Percentiles rank a stretch among this genome's conserved stretches.
Evolutionary conservation across 208 protist genomes (phyloP).

Genomic region (Trypanosoma cruzi): DNA sequence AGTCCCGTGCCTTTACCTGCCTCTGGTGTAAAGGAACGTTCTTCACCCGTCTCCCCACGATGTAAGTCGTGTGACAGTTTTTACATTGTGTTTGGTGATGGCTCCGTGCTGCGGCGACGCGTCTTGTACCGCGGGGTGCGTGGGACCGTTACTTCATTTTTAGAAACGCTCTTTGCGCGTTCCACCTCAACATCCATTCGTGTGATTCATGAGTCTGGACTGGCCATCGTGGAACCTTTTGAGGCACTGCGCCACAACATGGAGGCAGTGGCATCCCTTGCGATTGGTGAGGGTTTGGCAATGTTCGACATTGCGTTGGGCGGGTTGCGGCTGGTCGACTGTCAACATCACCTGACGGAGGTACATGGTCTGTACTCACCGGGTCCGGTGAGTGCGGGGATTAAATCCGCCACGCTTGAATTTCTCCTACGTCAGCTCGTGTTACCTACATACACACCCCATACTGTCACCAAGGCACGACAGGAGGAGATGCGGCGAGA

Average conservation of each 20-base stretch:
- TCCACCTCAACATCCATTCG: conserved; percentile 61
- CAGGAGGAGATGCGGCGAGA: conserved; percentile 35
- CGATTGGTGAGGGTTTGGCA: conserved; percentile 74
- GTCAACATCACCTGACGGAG: conserved; percentile 57
- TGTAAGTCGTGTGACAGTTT: conserved; percentile 34
- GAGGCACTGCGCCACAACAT: conserved; percentile 49
- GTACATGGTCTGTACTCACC: conserved; percentile 52
- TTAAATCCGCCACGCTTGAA: conserved; percentile 40
- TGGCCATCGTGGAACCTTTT: conserved; percentile 66
- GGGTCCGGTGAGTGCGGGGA: conserved; percentile 25
- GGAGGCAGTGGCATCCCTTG: conserved; percentile 38
- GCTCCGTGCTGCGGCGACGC: conserved; percentile 60
- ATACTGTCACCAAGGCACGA: conserved; percentile 47
- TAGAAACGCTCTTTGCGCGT: conserved; percentile 67
- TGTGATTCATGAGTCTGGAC: conserved; percentile 62
- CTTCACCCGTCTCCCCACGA: background rate
- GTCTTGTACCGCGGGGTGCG: conserved; percentile 24
- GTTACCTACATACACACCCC: conserved; percentile 63
- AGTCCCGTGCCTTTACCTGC: background rate
- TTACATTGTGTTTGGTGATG: conserved; percentile 76
- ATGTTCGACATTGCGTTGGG: conserved; percentile 82
- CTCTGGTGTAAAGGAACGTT: background rate
- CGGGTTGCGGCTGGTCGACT: conserved; percentile 83
- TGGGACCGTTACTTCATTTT: conserved; percentile 24
- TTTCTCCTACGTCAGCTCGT: conserved; percentile 66